Base-by-base conservation (phyloP, 345 rosid genomes). In the Melaleuca quinquenervia region DNA sequence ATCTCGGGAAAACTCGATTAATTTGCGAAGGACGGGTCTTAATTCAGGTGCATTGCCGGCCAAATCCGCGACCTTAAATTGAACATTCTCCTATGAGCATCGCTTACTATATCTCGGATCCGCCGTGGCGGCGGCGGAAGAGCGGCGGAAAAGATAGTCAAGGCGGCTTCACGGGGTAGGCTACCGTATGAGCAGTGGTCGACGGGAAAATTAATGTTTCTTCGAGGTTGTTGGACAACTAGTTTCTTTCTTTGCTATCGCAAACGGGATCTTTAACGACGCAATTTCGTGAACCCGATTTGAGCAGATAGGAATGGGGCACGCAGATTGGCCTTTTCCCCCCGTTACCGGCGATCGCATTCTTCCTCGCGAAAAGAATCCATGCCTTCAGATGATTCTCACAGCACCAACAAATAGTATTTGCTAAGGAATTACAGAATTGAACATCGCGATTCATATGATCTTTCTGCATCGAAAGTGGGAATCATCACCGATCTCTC, bases 61-160 rank as follows among this genome's bases (percentile, higher is more conserved):
- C 15, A 62, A 64, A 15, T 64, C 76, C 76, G 32, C 18, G 22
- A 64, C 54, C 54, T 52, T 52, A 52, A 6, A 18, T 52, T 18
- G 54, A 51, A 51, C 53, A 51, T 14, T 51, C 15, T 51, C 53
- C 16, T 15, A 5, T 10, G 1, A n/a, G n/a, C n/a, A n/a, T n/a
- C n/a, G 26, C 62, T n/a, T 56, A 24, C 29, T 5, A 56, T n/a
- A 56, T 26, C 29, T 11, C 16, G 32, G 14, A 56, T 56, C 26
- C 29, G 8, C 1, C n/a, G n/a, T n/a, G n/a, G n/a, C n/a, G n/a
- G n/a, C n/a, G n/a, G n/a, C n/a, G n/a, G n/a, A n/a, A 8, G 26
- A 3, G 16, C 10, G 26, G 13, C 16, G 3, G 0, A n/a, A 26
- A 58, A n/a, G 8, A 58, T 2, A 1, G 32, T n/a, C n/a, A n/a